Percentiles rank a stretch among this genome's conserved stretches.
phyloP scores from a whole-genome alignment of 495 filamentous ascomycete species.

The Ascobolus immersus region DNA sequence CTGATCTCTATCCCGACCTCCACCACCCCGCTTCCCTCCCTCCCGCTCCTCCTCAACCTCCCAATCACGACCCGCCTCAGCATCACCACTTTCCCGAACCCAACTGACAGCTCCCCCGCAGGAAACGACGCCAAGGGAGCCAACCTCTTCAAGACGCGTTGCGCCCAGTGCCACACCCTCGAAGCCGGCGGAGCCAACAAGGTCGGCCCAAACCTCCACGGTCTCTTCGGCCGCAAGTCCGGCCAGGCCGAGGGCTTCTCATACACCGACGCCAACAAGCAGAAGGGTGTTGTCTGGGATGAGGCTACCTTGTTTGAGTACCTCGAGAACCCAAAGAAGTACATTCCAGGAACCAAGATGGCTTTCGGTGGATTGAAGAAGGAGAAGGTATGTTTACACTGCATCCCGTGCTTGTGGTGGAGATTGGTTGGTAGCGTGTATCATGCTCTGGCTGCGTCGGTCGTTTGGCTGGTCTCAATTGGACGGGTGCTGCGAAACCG shows the following conservation, averaged over 20 bases:
- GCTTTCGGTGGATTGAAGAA: slow-evolving; percentile 99
- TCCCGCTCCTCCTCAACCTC: not conserved
- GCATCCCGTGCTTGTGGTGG: too few species aligned
- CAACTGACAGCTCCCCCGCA: slow-evolving; percentile 23
- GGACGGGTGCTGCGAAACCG: too few species aligned
- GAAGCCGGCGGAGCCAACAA: slow-evolving; percentile 76
- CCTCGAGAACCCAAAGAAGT: slow-evolving; percentile 85
- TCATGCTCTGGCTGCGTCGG: too few species aligned
- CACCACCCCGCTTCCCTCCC: not conserved
- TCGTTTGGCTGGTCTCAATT: too few species aligned
- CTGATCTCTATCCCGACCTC: not conserved
- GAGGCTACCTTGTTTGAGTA: slow-evolving; percentile 67
- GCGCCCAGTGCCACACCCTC: slow-evolving; percentile 93
- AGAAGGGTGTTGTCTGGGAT: slow-evolving; percentile 73
- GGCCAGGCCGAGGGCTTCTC: slow-evolving; percentile 75
- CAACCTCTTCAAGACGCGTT: slow-evolving; percentile 98
- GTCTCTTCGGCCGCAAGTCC: slow-evolving; percentile 90
- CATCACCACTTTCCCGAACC: not conserved
- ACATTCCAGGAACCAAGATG: slow-evolving; percentile 99
- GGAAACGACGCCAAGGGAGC: slow-evolving; percentile 93
- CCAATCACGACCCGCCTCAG: too few species aligned
- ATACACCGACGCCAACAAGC: slow-evolving; percentile 99
- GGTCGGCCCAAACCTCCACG: slow-evolving; percentile 88
- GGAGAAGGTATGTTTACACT: slow-evolving; percentile 54
- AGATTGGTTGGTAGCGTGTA: too few species aligned